Evolutionary conservation across 2,329 filamentous ascomycete species (phyloP).

Genomic region (Epicoccum sorghinum): DNA sequence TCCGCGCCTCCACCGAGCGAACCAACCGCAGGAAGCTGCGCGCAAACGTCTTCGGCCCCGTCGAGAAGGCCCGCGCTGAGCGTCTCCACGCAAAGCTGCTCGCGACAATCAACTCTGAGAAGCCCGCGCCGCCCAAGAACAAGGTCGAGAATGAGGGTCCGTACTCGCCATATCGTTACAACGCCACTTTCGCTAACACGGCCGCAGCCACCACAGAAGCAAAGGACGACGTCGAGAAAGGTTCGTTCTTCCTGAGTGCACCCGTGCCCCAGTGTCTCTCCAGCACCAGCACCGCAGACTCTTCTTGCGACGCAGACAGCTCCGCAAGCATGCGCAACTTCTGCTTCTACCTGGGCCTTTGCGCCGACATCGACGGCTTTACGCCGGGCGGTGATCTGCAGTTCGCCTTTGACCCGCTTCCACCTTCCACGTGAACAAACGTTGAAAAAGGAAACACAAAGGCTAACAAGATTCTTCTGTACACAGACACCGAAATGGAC

Average conservation of each 20-base stretch:
- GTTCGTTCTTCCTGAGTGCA: constrained; percentile 40
- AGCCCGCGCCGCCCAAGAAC: constrained; percentile 56
- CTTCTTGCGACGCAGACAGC: constrained; percentile 3
- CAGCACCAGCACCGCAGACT: constrained; percentile 14
- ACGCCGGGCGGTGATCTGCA: constrained; percentile 40
- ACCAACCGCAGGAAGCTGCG: constrained; percentile 83
- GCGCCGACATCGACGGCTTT: constrained; percentile 49
- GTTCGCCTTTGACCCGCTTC: constrained; percentile 47
- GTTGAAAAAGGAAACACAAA: constrained; percentile 26
- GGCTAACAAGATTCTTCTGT: constrained; percentile 35
- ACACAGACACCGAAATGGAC: constrained; percentile 45
- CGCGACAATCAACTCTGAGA: constrained; percentile 78
- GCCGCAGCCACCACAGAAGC: constrained; percentile 22
- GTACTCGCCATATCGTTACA: neutral
- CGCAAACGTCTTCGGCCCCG: constrained; percentile 81
- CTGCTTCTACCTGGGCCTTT: constrained; percentile 48
- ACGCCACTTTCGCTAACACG: constrained; percentile 1
- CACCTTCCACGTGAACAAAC: constrained; percentile 32
- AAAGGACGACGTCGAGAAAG: constrained; percentile 39
- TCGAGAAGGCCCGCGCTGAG: constrained; percentile 77
- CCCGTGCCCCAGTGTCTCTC: constrained; percentile 35
- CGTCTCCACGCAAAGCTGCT: constrained; percentile 85
- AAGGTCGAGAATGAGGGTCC: constrained; percentile 51
- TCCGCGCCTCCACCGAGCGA: constrained; percentile 79
- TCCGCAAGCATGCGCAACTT: constrained; percentile 39